Evolutionary conservation across 2,329 filamentous ascomycete genomes (phyloP).

Genomic region (Penicillium sclerotiorum): DNA sequence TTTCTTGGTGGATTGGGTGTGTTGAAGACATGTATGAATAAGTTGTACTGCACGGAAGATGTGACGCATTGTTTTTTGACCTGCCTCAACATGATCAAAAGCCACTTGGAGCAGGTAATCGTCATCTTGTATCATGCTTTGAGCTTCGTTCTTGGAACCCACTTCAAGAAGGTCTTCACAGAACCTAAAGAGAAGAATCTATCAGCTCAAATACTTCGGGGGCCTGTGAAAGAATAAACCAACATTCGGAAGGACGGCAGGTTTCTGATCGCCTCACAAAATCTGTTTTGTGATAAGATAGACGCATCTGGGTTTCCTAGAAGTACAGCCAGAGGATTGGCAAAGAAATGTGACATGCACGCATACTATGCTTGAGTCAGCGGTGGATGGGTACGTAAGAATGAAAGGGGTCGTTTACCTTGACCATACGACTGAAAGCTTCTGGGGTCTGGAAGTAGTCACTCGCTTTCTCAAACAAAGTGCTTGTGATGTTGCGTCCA

Average conservation of each 20-base stretch:
- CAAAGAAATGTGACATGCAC: slow-evolving; percentile 67
- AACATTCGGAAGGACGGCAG: slow-evolving; percentile 58
- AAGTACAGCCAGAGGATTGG: slow-evolving; percentile 59
- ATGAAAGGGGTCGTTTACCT: slow-evolving; percentile 36
- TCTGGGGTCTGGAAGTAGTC: slow-evolving; percentile 64
- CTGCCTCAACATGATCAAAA: slow-evolving; percentile 39
- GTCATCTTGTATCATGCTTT: slow-evolving; percentile 55
- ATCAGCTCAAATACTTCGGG: background rate
- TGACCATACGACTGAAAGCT: slow-evolving; percentile 56
- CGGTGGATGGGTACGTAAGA: background rate
- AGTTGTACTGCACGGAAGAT: slow-evolving; percentile 38
- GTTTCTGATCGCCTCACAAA: slow-evolving; percentile 60
- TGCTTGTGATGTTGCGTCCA: slow-evolving; percentile 55
- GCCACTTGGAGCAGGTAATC: slow-evolving; percentile 48
- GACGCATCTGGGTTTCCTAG: slow-evolving; percentile 35
- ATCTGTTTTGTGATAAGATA: slow-evolving; percentile 39
- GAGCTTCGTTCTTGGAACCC: slow-evolving; percentile 38
- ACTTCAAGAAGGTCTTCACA: slow-evolving; percentile 47
- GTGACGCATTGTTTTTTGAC: slow-evolving; percentile 43
- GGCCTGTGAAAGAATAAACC: slow-evolving; percentile 2
- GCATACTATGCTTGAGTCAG: slow-evolving; percentile 53
- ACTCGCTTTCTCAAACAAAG: slow-evolving; percentile 58
- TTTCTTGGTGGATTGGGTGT: slow-evolving; percentile 34
- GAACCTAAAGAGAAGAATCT: slow-evolving; percentile 32
- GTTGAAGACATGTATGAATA: slow-evolving; percentile 30